Conservation (phyloP, 768 basidiomycete genomes). For the Tricholoma hemisulphureum region DNA sequence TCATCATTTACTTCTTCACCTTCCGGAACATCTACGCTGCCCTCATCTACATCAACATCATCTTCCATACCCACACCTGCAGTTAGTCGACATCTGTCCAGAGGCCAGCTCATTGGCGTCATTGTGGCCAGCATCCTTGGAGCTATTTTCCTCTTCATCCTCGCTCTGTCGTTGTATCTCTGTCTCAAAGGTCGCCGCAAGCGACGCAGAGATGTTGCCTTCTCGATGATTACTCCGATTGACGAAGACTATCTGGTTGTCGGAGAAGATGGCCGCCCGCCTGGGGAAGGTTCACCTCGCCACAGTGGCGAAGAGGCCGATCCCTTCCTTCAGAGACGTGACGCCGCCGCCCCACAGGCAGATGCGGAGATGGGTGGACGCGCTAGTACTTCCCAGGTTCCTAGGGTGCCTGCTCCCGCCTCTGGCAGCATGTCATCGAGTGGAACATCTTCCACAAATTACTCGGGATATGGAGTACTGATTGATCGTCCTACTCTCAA, state of each 20-base stretch:
- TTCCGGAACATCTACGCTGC: conserved; percentile 9
- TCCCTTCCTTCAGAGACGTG: conserved; percentile 52
- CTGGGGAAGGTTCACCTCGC: conserved; percentile 67
- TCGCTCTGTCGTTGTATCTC: conserved; percentile 45
- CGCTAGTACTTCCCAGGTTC: conserved; percentile 37
- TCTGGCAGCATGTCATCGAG: conserved; percentile 40
- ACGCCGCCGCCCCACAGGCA: conserved; percentile 2
- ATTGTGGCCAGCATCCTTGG: conserved; percentile 62
- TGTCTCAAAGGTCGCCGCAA: conserved; percentile 49
- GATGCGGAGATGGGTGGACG: conserved; percentile 24
- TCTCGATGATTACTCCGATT: conserved; percentile 26
- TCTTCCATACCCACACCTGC: conserved; percentile 15
- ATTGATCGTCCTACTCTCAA: conserved; percentile 44
- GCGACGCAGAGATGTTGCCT: conserved; percentile 26
- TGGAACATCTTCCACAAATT: conserved; percentile 42
- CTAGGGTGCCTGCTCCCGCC: too few species aligned
- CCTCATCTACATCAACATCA: conserved; percentile 29
- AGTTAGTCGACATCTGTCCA: conserved; percentile 23
- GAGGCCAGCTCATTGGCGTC: conserved; percentile 51
- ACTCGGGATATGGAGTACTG: conserved; percentile 43
- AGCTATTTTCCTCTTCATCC: conserved; percentile 55
- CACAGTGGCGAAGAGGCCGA: conserved; percentile 70
- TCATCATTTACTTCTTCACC: conserved; percentile 28
- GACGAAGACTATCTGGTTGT: conserved; percentile 42
- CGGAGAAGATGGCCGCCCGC: conserved; percentile 35